Evolutionary conservation across 2,329 filamentous ascomycete genomes (phyloP).

Genomic region (Penicillium rolfsii): DNA sequence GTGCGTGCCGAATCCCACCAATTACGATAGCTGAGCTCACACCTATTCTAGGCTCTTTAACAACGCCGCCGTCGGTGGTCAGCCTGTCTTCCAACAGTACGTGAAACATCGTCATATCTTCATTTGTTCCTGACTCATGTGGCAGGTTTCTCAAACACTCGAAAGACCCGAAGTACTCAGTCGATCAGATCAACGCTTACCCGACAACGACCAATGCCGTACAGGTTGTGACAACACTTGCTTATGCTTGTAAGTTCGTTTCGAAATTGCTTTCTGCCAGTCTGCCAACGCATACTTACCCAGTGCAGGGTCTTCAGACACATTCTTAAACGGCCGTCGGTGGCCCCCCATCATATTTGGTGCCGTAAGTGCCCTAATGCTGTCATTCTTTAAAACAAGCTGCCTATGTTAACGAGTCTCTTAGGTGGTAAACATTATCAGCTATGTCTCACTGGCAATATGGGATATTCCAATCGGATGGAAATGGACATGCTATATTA

Average conservation of each 20-base stretch:
- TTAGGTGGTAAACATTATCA: constrained; percentile 47
- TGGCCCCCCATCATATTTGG: constrained; percentile 68
- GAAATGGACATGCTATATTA: constrained; percentile 67
- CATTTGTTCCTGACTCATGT: neutral
- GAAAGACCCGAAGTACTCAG: constrained; percentile 49
- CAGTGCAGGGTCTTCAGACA: constrained; percentile 61
- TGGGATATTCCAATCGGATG: constrained; percentile 58
- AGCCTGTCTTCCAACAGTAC: constrained; percentile 60
- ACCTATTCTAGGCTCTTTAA: constrained; percentile 56
- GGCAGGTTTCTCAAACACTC: constrained; percentile 37
- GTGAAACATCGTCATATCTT: neutral
- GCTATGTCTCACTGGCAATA: constrained; percentile 50
- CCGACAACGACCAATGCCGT: constrained; percentile 63
- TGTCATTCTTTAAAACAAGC: neutral
- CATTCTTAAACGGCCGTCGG: constrained; percentile 59
- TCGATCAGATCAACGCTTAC: constrained; percentile 55
- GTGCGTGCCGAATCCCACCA: constrained; percentile 27
- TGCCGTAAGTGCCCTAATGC: constrained; percentile 52
- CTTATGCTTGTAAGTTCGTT: constrained; percentile 58
- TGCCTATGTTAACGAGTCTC: neutral
- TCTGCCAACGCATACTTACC: neutral
- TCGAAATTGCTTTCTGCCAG: neutral
- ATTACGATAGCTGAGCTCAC: neutral
- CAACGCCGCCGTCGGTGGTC: constrained; percentile 57
- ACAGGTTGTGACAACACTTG: constrained; percentile 61